Percentiles rank a stretch among this genome's conserved stretches.
These are phyloP conservation scores for Aspergillus tamarii DNA, from an alignment of 2,329 filamentous ascomycete genomes.

Conservation along the genomic window DNA sequence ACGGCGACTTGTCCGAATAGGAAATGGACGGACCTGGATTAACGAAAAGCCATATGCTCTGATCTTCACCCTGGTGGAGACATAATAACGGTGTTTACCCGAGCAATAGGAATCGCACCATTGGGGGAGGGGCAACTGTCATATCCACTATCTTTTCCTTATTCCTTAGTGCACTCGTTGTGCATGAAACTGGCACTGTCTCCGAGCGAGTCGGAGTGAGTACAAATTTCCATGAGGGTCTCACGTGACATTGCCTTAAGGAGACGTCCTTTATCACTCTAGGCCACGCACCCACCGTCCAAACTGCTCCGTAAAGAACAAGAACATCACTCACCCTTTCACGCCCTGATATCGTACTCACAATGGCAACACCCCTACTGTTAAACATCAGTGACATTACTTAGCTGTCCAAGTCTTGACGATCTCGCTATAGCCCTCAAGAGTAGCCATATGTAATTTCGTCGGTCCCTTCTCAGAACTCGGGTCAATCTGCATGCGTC, in stretches of 20 bases:
- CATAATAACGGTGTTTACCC: not conserved
- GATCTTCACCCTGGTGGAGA: not conserved
- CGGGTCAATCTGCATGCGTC: no score
- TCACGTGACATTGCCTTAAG: not conserved
- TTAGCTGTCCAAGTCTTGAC: no score
- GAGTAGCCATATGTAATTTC: no score
- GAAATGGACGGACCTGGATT: not conserved
- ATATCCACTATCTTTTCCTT: not conserved
- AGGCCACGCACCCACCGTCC: not conserved
- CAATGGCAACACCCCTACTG: no score
- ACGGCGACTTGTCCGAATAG: constrained; percentile 1
- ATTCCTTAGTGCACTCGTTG: not conserved
- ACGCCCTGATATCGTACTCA: no score
- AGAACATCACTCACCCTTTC: no score
- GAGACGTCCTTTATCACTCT: not conserved
- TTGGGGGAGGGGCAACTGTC: not conserved
- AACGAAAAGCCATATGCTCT: not conserved
- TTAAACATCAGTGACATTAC: no score
- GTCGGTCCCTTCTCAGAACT: no score
- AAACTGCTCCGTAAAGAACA: no score
- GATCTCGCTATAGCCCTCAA: no score
- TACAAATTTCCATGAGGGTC: not conserved
- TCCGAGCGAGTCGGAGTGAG: not conserved
- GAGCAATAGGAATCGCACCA: not conserved
- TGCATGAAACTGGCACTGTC: not conserved